Conservation (phyloP, 305 asterid genomes). For the Solanum hybrid region DNA sequence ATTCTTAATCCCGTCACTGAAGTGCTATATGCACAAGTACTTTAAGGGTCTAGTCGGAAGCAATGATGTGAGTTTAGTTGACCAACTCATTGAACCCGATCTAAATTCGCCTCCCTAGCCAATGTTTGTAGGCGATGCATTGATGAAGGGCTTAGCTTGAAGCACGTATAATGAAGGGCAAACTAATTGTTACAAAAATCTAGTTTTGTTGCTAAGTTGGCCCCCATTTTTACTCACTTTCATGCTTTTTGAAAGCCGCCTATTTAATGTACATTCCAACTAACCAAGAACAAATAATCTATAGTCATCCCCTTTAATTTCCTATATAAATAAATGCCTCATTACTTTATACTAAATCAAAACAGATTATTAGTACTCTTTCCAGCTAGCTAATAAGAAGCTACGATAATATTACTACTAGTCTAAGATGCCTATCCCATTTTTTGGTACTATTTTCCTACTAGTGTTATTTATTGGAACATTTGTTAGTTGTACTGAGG, state of each 20-base stretch:
- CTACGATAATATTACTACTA: not conserved
- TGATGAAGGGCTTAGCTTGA: not conserved
- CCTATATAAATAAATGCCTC: not conserved
- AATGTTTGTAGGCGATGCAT: not conserved
- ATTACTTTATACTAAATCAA: not conserved
- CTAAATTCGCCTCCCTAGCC: not conserved
- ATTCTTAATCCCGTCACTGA: too few species aligned
- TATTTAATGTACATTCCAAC: not conserved
- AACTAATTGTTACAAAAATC: not conserved
- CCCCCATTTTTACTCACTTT: not conserved
- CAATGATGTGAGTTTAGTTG: not conserved
- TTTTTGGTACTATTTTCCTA: not conserved
- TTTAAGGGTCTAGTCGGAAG: not conserved
- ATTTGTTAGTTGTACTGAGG: not conserved
- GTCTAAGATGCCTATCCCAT: not conserved
- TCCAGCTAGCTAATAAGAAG: not conserved
- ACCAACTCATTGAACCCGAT: not conserved
- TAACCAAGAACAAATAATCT: not conserved
- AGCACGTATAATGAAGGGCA: not conserved
- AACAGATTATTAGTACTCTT: not conserved
- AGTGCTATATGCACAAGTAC: not conserved
- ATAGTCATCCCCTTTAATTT: not conserved
- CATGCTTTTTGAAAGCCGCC: not conserved
- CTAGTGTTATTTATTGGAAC: not conserved
- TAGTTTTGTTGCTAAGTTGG: not conserved